phyloP scores from a whole-genome alignment of 495 filamentous ascomycete species.

The Hyaloscypha bicolor region DNA sequence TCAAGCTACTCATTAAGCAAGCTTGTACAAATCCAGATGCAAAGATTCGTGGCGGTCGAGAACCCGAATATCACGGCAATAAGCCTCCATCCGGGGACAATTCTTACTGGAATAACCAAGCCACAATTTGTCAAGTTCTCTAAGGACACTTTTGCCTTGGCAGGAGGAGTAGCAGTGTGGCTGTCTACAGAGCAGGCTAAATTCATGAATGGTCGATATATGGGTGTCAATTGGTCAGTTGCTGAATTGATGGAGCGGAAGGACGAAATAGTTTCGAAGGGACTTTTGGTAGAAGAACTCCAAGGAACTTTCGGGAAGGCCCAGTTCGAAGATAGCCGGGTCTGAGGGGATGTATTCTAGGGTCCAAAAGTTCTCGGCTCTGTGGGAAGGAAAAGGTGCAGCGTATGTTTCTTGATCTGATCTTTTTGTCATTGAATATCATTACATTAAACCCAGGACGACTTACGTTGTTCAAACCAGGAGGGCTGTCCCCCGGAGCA shows the following conservation, averaged over 20 bases:
- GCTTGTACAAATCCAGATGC: constrained; percentile 16
- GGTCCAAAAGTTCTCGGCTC: background rate
- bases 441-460: background rate
- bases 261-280: constrained; percentile 41
- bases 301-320: constrained; percentile 12
- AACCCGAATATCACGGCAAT: constrained; percentile 43
- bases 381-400: too few species aligned
- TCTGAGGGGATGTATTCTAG: background rate
- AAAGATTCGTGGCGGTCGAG: constrained; percentile 25
- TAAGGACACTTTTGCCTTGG: constrained; percentile 33
- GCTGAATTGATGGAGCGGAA: constrained; percentile 44
- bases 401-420: too few species aligned
- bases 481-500: too few species aligned
- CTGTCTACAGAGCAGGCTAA: constrained; percentile 39
- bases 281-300: constrained; percentile 10
- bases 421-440: background rate
- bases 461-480: background rate
- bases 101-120: constrained; percentile 25
- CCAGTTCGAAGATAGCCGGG: constrained; percentile 3
- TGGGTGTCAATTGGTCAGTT: constrained; percentile 49
- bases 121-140: constrained; percentile 16
- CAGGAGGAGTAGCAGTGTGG: constrained; percentile 44
- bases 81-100: constrained; percentile 43
- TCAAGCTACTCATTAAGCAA: constrained; percentile 44
- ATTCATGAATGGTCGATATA: constrained; percentile 45